Evolutionary conservation across 345 rosid species (phyloP), one percentile per base, ranked within the genome.

Genomic region (Acer negundo): DNA sequence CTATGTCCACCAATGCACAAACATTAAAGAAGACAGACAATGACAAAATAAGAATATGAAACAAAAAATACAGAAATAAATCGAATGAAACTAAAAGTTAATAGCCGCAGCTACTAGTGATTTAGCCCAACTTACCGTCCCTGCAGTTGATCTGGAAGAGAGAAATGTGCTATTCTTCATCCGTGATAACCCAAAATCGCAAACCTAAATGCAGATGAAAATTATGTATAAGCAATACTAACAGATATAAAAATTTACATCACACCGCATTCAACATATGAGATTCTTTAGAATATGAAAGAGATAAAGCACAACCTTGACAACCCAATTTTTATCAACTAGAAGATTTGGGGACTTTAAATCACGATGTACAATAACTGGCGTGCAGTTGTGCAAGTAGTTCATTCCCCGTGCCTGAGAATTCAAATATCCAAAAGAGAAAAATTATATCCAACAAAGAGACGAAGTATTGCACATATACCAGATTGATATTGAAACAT

Each of bases 351-450:
- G 98, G 64, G 98, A 90, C 86, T 95, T 95, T 75, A 95, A 86
- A 88, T 95, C 98, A 40, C 97, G 97, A 69, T 91, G 98, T 26
- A 95, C 97, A 70, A 95, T 90, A 16, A 89, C 80, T 17, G 98
- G 98, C 28, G 86, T 83, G 84, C 97, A 90, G 83, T 83, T 95
- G 90, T 95, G 98, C 84, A 95, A 86, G 83, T 95, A 95, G 81
- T 95, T 95, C 97, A 93, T 93, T 83, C 98, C 98, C 78, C 98
- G 93, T 75, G 98, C 98, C 98, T 95, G 86, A 80, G 74, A 80
- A 51, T 75, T 79, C 59, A 82, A 72, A 56, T 2, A 71, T 74
- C 69, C 19, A 79, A 67, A 75, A 77, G 62, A 79, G 69, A 73
- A 75, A 84, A 38, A 61, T 80, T 72, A 72, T 38, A 19, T 26